These are phyloP conservation scores for Coniferiporia weirii DNA, from an alignment of 1,284 basidiomycete species.

Conservation along the genomic window DNA sequence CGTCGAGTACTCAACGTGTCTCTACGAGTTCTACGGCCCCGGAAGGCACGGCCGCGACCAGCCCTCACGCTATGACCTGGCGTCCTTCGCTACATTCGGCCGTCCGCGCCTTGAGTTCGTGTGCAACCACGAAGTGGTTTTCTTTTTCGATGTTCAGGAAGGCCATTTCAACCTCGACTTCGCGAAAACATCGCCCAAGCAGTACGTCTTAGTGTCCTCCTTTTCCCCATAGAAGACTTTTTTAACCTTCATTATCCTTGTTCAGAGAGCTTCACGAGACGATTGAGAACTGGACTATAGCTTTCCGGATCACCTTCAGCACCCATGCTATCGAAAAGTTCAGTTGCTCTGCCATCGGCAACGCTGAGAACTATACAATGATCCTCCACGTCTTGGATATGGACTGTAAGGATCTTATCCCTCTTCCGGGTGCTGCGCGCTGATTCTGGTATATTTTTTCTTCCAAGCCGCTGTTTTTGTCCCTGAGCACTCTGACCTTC, in stretches of 20 bases:
- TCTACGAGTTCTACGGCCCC: constrained; percentile 19
- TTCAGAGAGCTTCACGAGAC: constrained; percentile 10
- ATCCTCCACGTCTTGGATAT: constrained; percentile 13
- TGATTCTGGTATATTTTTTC: background rate
- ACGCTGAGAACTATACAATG: constrained; percentile 6
- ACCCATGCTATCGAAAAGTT: constrained; percentile 11
- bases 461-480: constrained; percentile 13
- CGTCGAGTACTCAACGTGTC: constrained; percentile 16
- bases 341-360: constrained; percentile 11
- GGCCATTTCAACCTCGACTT: constrained; percentile 19
- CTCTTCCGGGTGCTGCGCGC: background rate
- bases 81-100: constrained; percentile 19
- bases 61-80: constrained; percentile 6
- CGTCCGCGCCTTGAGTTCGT: constrained; percentile 18
- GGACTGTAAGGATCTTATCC: constrained; percentile 3
- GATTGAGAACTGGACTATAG: constrained; percentile 9
- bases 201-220: background rate
- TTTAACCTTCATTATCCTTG: background rate
- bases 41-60: constrained; percentile 13
- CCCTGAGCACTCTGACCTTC: constrained; percentile 13
- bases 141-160: constrained; percentile 16
- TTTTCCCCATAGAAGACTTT: background rate
- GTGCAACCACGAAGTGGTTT: constrained; percentile 20
- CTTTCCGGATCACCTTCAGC: constrained; percentile 19
- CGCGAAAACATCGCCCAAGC: constrained; percentile 6